A percentile compares a stretch with the other conserved stretches of the same genome.
phyloP scores from a whole-genome alignment of 305 asterid genomes.

The Fraxinus sp. region DNA sequence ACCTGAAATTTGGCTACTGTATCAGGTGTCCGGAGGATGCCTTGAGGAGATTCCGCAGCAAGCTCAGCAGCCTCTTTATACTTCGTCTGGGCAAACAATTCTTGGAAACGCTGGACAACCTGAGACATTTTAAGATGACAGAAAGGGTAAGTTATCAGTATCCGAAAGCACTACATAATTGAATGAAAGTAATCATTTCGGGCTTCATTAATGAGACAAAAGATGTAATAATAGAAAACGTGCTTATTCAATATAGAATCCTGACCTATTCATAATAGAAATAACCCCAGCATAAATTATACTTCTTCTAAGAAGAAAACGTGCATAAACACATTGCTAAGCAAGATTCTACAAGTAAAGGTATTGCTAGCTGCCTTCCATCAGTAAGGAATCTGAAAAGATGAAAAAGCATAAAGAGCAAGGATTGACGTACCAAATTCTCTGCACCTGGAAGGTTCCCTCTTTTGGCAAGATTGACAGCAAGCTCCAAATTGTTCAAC shows the following conservation, averaged over 20 bases:
- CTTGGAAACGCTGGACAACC: slow-evolving; percentile 99
- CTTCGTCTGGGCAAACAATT: slow-evolving; percentile 97
- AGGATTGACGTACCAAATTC: slow-evolving; percentile 64
- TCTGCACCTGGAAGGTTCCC: slow-evolving; percentile 99
- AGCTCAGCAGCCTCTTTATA: slow-evolving; percentile 99
- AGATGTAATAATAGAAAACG: background rate
- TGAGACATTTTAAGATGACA: slow-evolving; percentile 31
- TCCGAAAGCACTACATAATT: background rate
- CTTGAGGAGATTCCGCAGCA: slow-evolving; percentile 99
- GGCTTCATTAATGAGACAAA: slow-evolving; percentile 9
- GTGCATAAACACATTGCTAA: slow-evolving; percentile 15
- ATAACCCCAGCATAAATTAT: slow-evolving; percentile 5
- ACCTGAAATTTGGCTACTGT: slow-evolving; percentile 99
- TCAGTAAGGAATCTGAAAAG: background rate
- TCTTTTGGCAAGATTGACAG: slow-evolving; percentile 95
- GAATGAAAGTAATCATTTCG: background rate
- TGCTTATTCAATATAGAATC: background rate
- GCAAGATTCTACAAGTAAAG: slow-evolving; percentile 15
- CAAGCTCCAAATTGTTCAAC: slow-evolving; percentile 98
- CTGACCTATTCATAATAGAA: slow-evolving; percentile 4
- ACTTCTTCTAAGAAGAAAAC: slow-evolving; percentile 4
- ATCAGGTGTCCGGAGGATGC: slow-evolving; percentile 94
- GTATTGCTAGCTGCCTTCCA: slow-evolving; percentile 6
- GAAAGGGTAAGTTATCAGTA: background rate
- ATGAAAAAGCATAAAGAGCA: slow-evolving; percentile 13